A percentile compares a stretch with the other conserved stretches of the same genome.
Conservation (phyloP, 1,139 yeast species). For the Tardiomyces blankii region DNA sequence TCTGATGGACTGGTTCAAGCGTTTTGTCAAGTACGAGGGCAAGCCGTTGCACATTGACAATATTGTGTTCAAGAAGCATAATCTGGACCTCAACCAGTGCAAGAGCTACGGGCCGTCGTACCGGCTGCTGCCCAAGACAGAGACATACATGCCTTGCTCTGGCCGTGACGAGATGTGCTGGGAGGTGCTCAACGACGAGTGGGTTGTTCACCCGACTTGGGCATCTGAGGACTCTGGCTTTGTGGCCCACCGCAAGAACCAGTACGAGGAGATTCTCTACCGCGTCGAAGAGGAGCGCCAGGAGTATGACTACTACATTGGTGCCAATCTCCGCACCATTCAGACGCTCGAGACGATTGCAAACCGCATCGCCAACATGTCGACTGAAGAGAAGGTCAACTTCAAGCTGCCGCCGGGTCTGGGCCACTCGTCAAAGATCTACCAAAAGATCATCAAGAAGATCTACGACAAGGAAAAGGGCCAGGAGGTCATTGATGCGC, state of each 20-base stretch:
- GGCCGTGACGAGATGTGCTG: constrained; percentile 99
- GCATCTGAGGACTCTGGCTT: constrained; percentile 98
- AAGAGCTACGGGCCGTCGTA: constrained; percentile 80
- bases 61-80: constrained; percentile 80
- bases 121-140: constrained; percentile 85
- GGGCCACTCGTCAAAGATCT: constrained; percentile 90
- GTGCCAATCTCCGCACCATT: constrained; percentile 85
- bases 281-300: constrained; percentile 96
- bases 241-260: constrained; percentile 95
- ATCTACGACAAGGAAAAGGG: constrained; percentile 93
- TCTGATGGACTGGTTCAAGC: constrained; percentile 80
- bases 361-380: constrained; percentile 86
- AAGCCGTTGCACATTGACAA: constrained; percentile 60
- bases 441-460: constrained; percentile 85
- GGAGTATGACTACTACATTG: constrained; percentile 93
- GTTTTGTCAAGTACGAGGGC: constrained; percentile 75
- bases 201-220: constrained; percentile 99
- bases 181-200: constrained; percentile 96
- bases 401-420: constrained; percentile 88
- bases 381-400: constrained; percentile 72
- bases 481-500: constrained; percentile 88
- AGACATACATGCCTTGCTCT: constrained; percentile 94
- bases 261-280: constrained; percentile 89
- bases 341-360: constrained; percentile 95
- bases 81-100: constrained; percentile 77